phyloP scores from a whole-genome alignment of 768 basidiomycete genomes.

The Leccinum incarnatum region DNA sequence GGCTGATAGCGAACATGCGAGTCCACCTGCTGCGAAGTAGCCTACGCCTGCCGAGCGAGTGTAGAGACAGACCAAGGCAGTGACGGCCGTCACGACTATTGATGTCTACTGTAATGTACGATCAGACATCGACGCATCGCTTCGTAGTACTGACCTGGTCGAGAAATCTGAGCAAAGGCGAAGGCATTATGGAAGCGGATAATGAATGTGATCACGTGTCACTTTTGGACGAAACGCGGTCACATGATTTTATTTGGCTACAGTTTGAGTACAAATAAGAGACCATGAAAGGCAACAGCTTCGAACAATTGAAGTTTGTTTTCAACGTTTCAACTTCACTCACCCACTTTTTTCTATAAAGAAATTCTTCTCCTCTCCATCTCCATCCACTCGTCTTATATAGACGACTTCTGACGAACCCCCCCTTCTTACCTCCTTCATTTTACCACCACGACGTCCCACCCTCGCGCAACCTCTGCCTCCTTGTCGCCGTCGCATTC shows the following conservation, averaged over 20 bases:
- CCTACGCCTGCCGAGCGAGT: slow-evolving; percentile 60
- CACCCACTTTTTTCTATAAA: slow-evolving; percentile 8
- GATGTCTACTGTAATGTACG: slow-evolving; percentile 47
- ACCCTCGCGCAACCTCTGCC: slow-evolving; percentile 56
- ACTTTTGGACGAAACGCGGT: slow-evolving; percentile 25
- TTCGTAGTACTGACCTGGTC: slow-evolving; percentile 29
- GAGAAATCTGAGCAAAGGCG: slow-evolving; percentile 31
- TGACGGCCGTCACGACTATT: slow-evolving; percentile 49
- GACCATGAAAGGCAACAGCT: slow-evolving; percentile 21
- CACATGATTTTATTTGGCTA: slow-evolving; percentile 34
- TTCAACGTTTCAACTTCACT: slow-evolving; percentile 22
- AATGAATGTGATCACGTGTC: slow-evolving; percentile 6
- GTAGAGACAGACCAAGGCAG: slow-evolving; percentile 49
- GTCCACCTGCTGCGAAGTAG: slow-evolving; percentile 59
- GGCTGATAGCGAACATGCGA: slow-evolving; percentile 53
- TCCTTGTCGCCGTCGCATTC: slow-evolving; percentile 75
- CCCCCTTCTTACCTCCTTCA: neutral
- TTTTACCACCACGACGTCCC: slow-evolving; percentile 68
- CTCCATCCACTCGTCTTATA: slow-evolving; percentile 14
- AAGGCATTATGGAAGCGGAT: slow-evolving; percentile 5
- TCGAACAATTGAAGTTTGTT: slow-evolving; percentile 27
- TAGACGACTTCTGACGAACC: slow-evolving; percentile 13
- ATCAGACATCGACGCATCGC: slow-evolving; percentile 2
- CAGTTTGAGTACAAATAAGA: slow-evolving; percentile 28
- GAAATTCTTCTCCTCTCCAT: slow-evolving; percentile 12